Evolutionary conservation across 805 yeast species (phyloP), one percentile per base, ranked within the genome.

Genomic region (Candida silvicultrix): DNA sequence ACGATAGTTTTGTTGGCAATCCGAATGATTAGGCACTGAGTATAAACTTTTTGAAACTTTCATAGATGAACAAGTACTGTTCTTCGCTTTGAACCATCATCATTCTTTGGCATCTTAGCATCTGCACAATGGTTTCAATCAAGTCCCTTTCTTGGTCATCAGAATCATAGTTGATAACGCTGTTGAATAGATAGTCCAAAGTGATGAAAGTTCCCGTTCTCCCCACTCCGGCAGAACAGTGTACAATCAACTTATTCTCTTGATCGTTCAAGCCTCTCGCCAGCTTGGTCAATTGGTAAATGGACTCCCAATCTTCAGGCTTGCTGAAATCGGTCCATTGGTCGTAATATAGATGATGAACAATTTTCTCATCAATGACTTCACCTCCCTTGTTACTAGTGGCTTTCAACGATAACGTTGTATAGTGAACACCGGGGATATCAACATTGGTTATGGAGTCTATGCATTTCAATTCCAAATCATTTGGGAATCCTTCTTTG

Each of bases 151-250:
- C 25, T 2, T 37, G 46, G 3, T 44, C 8, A 4, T n/a, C 38
- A 2, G 20, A 31, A 16, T 32, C 42, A 4, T 43, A 15, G 9
- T 48, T 32, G 1, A 19, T 15, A 5, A 41, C 37, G 23, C 40
- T 37, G 43, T 63, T 65, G 45, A 69, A 54, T 5, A 71, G 42
- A 45, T 67, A 74, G 56, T 87, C 94, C 36, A 85, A 64, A 0
- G 89, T 77, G 42, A 88, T 78, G 55, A 81, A 85, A 0, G 96
- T 89, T 1, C 99, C 98, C 0, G 98, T 87, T 47, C 99, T 72
- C 8, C 99, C 99, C 55, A 95, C 90, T 0, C 99, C 99, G 0
- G 99, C 98, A 4, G 97, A 88, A 58, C 99, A 92, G 63, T 94
- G 98, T 11, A 83, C 84, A 42, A 88, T 60, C 5, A 82, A 66